Evolutionary conservation across 2,329 filamentous ascomycete species (phyloP), one percentile per base, ranked within the genome.

Genomic region (Claviceps sp.): DNA sequence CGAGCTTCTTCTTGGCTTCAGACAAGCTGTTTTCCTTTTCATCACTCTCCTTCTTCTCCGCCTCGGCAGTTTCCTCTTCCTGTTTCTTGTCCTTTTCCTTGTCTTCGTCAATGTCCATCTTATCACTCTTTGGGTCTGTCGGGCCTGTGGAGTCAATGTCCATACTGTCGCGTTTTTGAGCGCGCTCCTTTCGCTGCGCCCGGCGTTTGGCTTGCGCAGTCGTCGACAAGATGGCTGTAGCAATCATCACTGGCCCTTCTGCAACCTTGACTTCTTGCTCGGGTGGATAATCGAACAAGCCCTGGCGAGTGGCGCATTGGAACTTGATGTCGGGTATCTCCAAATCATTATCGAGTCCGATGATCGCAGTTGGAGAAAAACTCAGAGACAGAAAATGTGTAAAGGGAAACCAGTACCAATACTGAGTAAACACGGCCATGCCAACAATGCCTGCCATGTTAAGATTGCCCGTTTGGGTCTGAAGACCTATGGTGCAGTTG

Each of bases 351-450:
- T 98, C 90, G 26, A 98, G 81, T 54, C 87, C 91, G 60, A 97
- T 96, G 63, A 98, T 87, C 1, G 93, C 87, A 1, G 94, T 98
- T 1, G 93, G 93, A n/a, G 88, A 89, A 71, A 98, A 97, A 62
- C 89, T 90, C 55, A 98, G 77, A 0, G 91, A 94, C 53, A 98
- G 69, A 81, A 98, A 98, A 70, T 98, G 93, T 34, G 93, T 95
- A 62, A 97, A 85, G 54, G 93, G 93, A 80, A 98, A 98, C 93
- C 93, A 98, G 74, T 98, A 98, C 93, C 93, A 98, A 74, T 98
- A 98, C 67, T 98, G 93, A 8, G 90, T 95, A 71, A 98, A 98
- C 51, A 98, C 87, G 30, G 89, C 91, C 83, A 95, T 95, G 59
- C 93, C 94, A 18, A 98, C 90, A 59, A 98, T 95, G 55, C 89